Evolutionary conservation across 2,329 filamentous ascomycete genomes (phyloP).

Genomic region (Ophiostoma himal-ulmi): DNA sequence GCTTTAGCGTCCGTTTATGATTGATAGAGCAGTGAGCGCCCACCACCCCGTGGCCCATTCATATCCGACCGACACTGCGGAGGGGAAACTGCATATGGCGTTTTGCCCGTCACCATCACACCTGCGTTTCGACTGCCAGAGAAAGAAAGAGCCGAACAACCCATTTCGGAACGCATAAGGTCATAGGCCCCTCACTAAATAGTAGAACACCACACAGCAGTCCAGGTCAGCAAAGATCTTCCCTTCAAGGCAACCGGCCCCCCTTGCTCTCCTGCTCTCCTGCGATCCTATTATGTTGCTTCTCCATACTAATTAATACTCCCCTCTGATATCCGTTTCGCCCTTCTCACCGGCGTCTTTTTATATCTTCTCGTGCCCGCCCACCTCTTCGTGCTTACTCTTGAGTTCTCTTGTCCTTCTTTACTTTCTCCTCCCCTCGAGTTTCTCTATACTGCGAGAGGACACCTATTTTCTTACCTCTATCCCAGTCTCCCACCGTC

Average conservation of each 20-base stretch:
- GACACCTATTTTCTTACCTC: background rate
- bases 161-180: constrained; percentile 16
- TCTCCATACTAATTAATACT: background rate
- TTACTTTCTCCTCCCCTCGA: background rate
- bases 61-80: constrained; percentile 22
- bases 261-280: constrained; percentile 8
- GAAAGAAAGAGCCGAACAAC: background rate
- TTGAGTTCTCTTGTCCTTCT: background rate
- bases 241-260: constrained; percentile 16
- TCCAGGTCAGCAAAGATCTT: background rate
- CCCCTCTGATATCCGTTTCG: constrained; percentile 6
- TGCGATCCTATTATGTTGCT: background rate
- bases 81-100: constrained; percentile 10
- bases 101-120: constrained; percentile 14
- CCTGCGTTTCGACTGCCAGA: background rate
- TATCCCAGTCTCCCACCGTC: background rate
- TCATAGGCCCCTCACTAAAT: background rate
- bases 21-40: background rate
- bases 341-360: constrained; percentile 8
- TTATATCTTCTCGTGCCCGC: constrained; percentile 19
- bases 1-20: constrained; percentile 6
- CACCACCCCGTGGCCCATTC: constrained; percentile 8
- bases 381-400: constrained; percentile 3
- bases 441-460: background rate
- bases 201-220: background rate